Conservation (phyloP, 805 yeast species). For the Candida patagonica region DNA sequence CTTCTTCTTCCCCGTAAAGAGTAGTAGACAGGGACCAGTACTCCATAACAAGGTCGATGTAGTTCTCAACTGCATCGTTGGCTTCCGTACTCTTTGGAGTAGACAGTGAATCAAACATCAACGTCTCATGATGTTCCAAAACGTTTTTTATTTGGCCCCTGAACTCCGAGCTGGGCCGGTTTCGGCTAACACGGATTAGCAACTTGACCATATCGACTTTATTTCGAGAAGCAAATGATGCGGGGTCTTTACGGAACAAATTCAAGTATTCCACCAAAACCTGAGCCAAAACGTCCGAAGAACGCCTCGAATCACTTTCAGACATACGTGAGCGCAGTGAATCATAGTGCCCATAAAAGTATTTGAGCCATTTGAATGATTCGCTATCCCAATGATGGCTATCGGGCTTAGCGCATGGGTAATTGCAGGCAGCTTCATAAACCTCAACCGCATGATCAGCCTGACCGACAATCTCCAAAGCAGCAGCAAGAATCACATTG, state of each 20-base stretch:
- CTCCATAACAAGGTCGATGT: constrained; percentile 13
- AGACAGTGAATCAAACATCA: constrained; percentile 10
- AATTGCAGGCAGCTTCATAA: constrained; percentile 7
- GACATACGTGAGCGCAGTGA: not conserved
- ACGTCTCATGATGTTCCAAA: constrained; percentile 9
- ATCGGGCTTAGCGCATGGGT: not conserved
- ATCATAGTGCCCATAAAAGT: constrained; percentile 22
- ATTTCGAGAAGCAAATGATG: not conserved
- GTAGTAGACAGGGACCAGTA: constrained; percentile 18
- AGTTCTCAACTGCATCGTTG: constrained; percentile 17
- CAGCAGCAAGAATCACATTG: constrained; percentile 19
- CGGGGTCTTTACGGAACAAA: not conserved
- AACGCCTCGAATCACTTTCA: not conserved
- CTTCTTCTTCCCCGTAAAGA: constrained; percentile 4
- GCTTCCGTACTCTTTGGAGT: constrained; percentile 19
- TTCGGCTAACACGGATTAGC: not conserved
- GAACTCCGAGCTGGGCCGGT: not conserved
- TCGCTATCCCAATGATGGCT: constrained; percentile 18
- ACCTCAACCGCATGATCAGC: constrained; percentile 16
- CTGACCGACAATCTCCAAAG: constrained; percentile 14
- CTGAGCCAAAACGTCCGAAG: not conserved
- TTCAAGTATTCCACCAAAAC: not conserved
- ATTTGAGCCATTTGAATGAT: constrained; percentile 33
- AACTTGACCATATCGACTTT: constrained; percentile 1
- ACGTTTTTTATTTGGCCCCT: constrained; percentile 11